Evolutionary conservation across 371 early-diverging fungal species (phyloP).

Genomic region (Blakeslea trispora): DNA sequence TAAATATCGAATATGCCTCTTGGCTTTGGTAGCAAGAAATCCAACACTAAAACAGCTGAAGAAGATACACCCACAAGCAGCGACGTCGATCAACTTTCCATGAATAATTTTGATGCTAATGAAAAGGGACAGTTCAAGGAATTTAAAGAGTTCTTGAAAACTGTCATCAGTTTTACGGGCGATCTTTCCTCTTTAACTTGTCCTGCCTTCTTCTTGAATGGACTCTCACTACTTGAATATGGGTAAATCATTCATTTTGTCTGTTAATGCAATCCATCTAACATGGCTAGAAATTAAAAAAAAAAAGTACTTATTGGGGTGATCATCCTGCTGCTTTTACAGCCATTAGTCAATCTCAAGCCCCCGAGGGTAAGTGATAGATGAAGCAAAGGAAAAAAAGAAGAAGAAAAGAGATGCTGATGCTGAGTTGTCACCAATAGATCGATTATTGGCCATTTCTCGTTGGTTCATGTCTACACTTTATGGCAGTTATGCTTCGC

Average conservation of each 20-base stretch:
- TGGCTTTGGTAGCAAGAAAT: conserved; percentile 18
- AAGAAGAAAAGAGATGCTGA: neutral
- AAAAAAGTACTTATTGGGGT: conserved; percentile 29
- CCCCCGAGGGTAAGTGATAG: conserved; percentile 48
- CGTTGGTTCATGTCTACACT: conserved; percentile 59
- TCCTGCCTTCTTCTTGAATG: conserved; percentile 77
- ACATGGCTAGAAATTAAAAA: conserved; percentile 1
- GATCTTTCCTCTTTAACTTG: conserved; percentile 79
- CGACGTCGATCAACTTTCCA: conserved; percentile 45
- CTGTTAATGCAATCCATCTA: neutral
- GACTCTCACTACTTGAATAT: conserved; percentile 77
- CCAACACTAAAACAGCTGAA: conserved; percentile 18
- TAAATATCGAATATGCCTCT: conserved; percentile 9
- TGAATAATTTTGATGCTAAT: conserved; percentile 43
- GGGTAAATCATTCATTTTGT: conserved; percentile 48
- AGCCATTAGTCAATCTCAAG: conserved; percentile 47
- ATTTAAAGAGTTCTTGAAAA: conserved; percentile 58
- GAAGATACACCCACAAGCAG: conserved; percentile 35
- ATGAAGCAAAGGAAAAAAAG: too few species aligned
- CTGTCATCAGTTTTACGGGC: conserved; percentile 75
- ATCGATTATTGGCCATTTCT: conserved; percentile 31
- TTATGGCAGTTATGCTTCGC: conserved; percentile 62
- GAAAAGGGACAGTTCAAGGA: conserved; percentile 50
- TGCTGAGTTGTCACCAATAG: conserved; percentile 5
- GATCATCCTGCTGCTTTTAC: conserved; percentile 38